Evolutionary conservation across 768 basidiomycete species (phyloP).

Genomic region (Tylopilus rubrobrunneus): DNA sequence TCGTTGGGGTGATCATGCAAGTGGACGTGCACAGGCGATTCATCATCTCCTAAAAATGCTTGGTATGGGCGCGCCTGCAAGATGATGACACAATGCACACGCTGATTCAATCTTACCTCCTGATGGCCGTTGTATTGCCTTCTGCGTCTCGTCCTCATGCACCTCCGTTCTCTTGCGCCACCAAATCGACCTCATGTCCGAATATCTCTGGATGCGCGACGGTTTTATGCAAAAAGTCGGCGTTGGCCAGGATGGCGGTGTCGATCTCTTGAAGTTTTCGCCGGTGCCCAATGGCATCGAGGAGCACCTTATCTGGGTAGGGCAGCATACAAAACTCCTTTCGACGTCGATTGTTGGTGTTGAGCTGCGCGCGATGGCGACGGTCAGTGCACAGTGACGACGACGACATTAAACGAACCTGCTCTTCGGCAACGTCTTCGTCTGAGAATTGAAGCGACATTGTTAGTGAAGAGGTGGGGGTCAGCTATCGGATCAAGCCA

Average conservation of each 20-base stretch:
- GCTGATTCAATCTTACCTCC: constrained; percentile 21
- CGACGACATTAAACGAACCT: constrained; percentile 48
- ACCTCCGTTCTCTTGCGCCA: constrained; percentile 15
- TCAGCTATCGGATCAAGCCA: constrained; percentile 4
- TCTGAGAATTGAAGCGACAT: constrained; percentile 30
- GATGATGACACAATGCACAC: constrained; percentile 11
- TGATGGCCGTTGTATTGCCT: neutral
- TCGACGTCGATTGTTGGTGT: constrained; percentile 61
- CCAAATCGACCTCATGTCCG: constrained; percentile 44
- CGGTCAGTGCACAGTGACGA: no score
- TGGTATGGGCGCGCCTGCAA: constrained; percentile 1
- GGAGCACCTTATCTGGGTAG: constrained; percentile 60
- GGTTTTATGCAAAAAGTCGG: constrained; percentile 70
- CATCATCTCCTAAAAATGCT: constrained; percentile 18
- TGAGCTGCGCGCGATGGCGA: constrained; percentile 35
- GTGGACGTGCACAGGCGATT: constrained; percentile 37
- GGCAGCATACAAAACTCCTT: constrained; percentile 77
- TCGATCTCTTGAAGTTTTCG: constrained; percentile 79
- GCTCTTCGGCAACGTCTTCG: constrained; percentile 50
- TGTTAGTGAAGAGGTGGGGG: neutral
- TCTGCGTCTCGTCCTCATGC: constrained; percentile 2
- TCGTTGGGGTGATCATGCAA: constrained; percentile 24
- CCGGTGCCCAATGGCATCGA: constrained; percentile 69
- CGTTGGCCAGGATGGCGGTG: constrained; percentile 74
- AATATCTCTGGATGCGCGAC: constrained; percentile 82